Conservation (phyloP, 345 rosid species). For the Populus nigra region DNA sequence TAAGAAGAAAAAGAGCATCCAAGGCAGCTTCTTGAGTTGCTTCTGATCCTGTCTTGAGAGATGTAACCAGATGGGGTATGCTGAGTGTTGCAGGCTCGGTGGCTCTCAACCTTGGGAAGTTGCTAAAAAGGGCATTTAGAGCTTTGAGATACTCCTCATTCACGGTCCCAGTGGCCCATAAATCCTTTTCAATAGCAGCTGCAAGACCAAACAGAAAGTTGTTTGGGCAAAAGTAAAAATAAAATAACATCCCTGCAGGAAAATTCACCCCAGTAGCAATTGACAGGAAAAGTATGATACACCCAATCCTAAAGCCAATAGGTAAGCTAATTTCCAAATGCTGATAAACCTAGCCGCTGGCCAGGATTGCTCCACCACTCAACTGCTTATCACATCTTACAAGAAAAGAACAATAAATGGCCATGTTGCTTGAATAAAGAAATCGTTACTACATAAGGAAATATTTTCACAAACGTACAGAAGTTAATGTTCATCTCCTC, state of each 20-base stretch:
- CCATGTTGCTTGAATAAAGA: slow-evolving; percentile 3
- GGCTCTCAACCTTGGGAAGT: slow-evolving; percentile 97
- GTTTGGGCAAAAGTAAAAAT: background rate
- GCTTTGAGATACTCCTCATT: slow-evolving; percentile 94
- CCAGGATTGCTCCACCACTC: background rate
- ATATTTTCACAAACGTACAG: background rate
- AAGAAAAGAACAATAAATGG: background rate
- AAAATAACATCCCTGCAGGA: slow-evolving; percentile 1
- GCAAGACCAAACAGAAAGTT: slow-evolving; percentile 31
- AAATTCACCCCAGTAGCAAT: background rate
- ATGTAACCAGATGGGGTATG: slow-evolving; percentile 90
- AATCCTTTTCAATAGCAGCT: slow-evolving; percentile 98
- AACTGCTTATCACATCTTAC: background rate
- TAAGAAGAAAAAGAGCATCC: slow-evolving; percentile 86
- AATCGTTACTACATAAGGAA: background rate
- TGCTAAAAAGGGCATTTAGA: slow-evolving; percentile 79
- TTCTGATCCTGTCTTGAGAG: slow-evolving; percentile 95
- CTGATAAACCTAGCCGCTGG: background rate
- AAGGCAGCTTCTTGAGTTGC: slow-evolving; percentile 98
- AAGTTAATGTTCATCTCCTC: background rate
- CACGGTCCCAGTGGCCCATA: slow-evolving; percentile 97
- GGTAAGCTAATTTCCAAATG: background rate
- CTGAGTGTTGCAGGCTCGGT: slow-evolving; percentile 96
- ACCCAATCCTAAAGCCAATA: slow-evolving; percentile 4
- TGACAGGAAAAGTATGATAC: background rate